Evolutionary conservation across 2,329 filamentous ascomycete species (phyloP), one percentile per base, ranked within the genome.

Genomic region (Alternaria sp.): DNA sequence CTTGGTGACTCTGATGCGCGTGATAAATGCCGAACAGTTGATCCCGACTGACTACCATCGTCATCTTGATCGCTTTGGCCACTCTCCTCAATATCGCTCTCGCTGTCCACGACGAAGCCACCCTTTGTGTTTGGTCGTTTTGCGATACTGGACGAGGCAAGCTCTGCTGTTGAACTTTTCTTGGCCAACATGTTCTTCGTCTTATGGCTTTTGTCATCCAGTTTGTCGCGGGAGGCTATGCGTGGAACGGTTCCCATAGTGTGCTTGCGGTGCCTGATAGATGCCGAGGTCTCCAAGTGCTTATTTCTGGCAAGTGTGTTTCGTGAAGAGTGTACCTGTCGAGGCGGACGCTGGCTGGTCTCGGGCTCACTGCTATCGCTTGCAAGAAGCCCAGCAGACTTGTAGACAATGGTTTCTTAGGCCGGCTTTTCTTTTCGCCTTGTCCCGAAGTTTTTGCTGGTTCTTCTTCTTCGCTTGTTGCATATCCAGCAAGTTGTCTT

Each of bases 31-130:
- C 24, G 21, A 21, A 11, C n/a, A 7, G 23, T 9, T 28, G n/a
- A 21, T 10, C 29, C 42, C 7, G 29, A 44, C n/a, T 41, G 13
- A 13, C 6, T 11, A 13, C 21, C n/a, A 8, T 10, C 2, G 21
- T 33, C 37, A 21, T 33, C n/a, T 2, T 34, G 10, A 10, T 52
- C 17, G 11, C 36, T 36, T 10, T 33, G 14, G 7, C 39, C 51
- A 21, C 45, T 50, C 17, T 8, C 34, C 11, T 52, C 54, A 33
- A 36, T 37, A 23, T 54, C 56, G 14, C 56, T 54, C 11, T 54
- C 57, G 29, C 54, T 57, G n/a, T 56, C 53, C 29, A 59, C 9
- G n/a, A 65, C 23, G 26, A 63, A 65, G 7, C 63, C 63, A 13
- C 58, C 52, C 33, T 40, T 53, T 6, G 29, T 57, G 14, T 53